Evolutionary conservation across 2,329 filamentous ascomycete genomes (phyloP), one percentile per base, ranked within the genome.

Genomic region (Epichloe glyceriae): DNA sequence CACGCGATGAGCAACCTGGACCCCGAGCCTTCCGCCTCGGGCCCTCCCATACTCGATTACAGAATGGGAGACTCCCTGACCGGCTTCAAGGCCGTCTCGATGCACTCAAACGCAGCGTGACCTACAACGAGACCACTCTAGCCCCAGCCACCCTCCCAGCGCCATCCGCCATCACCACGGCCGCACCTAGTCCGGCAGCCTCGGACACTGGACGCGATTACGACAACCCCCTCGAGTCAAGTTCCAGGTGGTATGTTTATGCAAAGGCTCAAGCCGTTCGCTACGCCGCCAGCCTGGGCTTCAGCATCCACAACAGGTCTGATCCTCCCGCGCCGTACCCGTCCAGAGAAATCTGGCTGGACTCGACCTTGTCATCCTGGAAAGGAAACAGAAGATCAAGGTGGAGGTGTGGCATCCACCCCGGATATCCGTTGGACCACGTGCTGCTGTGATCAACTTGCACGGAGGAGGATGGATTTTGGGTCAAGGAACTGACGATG

Each of bases 381-480:
- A 62, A 61, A 46, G 69, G 33, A 61, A 59, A 33, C 60, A 63
- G 30, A 70, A 67, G 58, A 70, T 73, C 59, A 68, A 67, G 55
- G 67, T 74, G 26, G 74, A 78, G 61, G 70, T 78, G 41, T 69
- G 70, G 69, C 63, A 63, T 20, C 65, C 69, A 39, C 65, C 66
- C 39, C 62, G 62, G 44, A 58, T 60, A 20, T 60, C 60, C 17
- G 53, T 62, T 50, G 64, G 63, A 15, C 61, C 63, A 30, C 73
- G 71, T 54, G 73, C 80, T 0, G 76, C 76, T 17, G 70, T 85
- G 30, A 71, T 85, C 56, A 82, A 83, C 61, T 82, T 82, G 58
- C 82, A 86, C 58, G 82, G 82, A 26, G 82, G 82, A 20, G 82
- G 82, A 5, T 85, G 83, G 65, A 78, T 80, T 6, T 65, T 84